These are phyloP conservation scores for Pistacia vera DNA, from an alignment of 345 rosid species.

Conservation along the genomic window DNA sequence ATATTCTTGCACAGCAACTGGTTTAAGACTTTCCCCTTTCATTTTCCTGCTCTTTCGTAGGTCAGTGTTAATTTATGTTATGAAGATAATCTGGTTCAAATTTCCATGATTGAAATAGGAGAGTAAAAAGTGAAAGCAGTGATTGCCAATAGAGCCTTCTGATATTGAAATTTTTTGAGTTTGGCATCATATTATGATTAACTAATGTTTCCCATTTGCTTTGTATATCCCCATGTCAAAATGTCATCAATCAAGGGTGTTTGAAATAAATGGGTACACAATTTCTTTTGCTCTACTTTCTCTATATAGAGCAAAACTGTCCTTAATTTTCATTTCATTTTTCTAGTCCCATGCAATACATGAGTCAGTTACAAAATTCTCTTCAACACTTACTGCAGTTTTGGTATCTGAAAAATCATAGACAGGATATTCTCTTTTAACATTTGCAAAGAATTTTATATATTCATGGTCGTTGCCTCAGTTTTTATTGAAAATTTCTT, in stretches of 20 bases:
- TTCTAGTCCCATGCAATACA: not conserved
- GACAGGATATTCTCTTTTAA: not conserved
- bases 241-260: not conserved
- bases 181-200: not conserved
- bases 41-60: not conserved
- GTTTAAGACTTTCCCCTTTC: not conserved
- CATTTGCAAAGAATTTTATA: not conserved
- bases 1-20: not conserved
- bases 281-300: not conserved
- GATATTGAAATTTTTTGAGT: not conserved
- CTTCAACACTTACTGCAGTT: not conserved
- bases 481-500: not conserved
- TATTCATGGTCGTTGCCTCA: not conserved
- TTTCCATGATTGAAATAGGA: not conserved
- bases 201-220: not conserved
- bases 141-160: not conserved
- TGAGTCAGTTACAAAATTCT: not conserved
- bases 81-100: not conserved
- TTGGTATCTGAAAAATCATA: not conserved
- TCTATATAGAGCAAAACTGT: not conserved
- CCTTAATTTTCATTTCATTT: not conserved
- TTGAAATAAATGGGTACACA: not conserved
- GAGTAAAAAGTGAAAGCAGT: not conserved
- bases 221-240: not conserved
- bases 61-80: not conserved